Percentiles rank a stretch among this genome's conserved stretches.
Evolutionary conservation across 1,284 basidiomycete genomes (phyloP).

Genomic region (Trametes sp.): DNA sequence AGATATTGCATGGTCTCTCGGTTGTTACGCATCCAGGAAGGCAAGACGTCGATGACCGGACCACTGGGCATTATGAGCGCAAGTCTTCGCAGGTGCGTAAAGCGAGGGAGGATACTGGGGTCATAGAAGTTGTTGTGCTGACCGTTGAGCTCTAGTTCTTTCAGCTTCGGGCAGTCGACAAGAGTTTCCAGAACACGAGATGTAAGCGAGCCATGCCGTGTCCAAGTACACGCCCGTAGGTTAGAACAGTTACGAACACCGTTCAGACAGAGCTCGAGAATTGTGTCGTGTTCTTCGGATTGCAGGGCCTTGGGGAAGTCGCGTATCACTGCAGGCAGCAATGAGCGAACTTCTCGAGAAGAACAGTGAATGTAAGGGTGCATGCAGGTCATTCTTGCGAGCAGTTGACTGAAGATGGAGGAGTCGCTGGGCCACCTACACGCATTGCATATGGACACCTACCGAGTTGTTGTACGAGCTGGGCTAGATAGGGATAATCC

Average conservation of each 20-base stretch:
- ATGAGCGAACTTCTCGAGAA: neutral
- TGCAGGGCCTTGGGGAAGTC: constrained; percentile 65
- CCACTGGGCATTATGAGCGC: constrained; percentile 75
- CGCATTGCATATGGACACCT: constrained; percentile 32
- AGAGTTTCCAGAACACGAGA: constrained; percentile 62
- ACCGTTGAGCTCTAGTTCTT: constrained; percentile 75
- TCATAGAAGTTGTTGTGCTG: constrained; percentile 62
- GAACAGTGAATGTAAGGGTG: neutral
- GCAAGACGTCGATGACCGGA: constrained; percentile 56
- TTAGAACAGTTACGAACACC: constrained; percentile 68
- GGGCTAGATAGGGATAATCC: constrained; percentile 56
- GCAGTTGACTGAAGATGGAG: too few relatives aligned
- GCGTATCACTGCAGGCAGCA: constrained; percentile 57
- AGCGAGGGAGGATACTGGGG: constrained; percentile 54
- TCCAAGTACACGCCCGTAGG: constrained; percentile 73
- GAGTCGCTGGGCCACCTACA: too few relatives aligned
- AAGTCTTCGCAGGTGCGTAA: constrained; percentile 52
- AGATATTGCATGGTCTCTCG: constrained; percentile 57
- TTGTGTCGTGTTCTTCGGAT: constrained; percentile 39
- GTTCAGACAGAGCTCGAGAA: constrained; percentile 49
- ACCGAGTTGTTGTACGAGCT: constrained; percentile 64
- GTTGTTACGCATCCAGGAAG: constrained; percentile 56
- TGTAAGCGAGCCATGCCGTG: constrained; percentile 73
- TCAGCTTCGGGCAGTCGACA: constrained; percentile 48
- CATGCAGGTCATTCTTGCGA: too few relatives aligned